Percentiles rank a stretch among this genome's conserved stretches.
phyloP scores from a whole-genome alignment of 2,329 filamentous ascomycete genomes.

The Botrytis squamosa region DNA sequence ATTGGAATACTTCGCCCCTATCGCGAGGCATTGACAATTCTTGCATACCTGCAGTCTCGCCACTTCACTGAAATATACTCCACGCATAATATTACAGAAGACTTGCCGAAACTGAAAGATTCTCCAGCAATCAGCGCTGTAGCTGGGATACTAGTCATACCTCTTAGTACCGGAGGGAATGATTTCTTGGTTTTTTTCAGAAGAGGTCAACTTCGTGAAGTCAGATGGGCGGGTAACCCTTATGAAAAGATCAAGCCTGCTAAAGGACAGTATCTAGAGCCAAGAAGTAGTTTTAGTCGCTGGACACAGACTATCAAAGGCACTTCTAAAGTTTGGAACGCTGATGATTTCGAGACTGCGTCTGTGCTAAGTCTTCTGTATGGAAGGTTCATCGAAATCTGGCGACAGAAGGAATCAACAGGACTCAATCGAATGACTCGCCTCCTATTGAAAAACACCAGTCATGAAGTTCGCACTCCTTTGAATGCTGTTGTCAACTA shows the following conservation, averaged over 20 bases:
- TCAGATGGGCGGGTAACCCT: slow-evolving; percentile 79
- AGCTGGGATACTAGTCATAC: slow-evolving; percentile 78
- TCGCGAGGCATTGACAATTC: slow-evolving; percentile 78
- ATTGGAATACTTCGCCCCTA: slow-evolving; percentile 73
- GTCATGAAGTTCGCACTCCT: slow-evolving; percentile 83
- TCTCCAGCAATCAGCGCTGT: slow-evolving; percentile 76
- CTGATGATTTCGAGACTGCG: slow-evolving; percentile 84
- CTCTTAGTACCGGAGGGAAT: slow-evolving; percentile 68
- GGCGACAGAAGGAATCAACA: slow-evolving; percentile 85
- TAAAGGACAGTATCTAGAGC: slow-evolving; percentile 70
- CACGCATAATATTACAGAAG: slow-evolving; percentile 70
- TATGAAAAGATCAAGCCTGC: slow-evolving; percentile 75
- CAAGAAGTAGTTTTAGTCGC: slow-evolving; percentile 73
- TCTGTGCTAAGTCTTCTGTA: slow-evolving; percentile 86
- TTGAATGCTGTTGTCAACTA: slow-evolving; percentile 95
- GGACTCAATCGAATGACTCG: slow-evolving; percentile 79
- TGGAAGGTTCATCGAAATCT: slow-evolving; percentile 82
- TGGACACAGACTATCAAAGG: slow-evolving; percentile 77
- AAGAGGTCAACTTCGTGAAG: slow-evolving; percentile 71
- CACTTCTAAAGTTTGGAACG: slow-evolving; percentile 82
- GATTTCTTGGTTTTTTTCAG: slow-evolving; percentile 94
- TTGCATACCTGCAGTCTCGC: slow-evolving; percentile 80
- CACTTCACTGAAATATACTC: slow-evolving; percentile 72
- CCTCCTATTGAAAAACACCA: slow-evolving; percentile 49
- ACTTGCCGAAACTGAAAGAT: slow-evolving; percentile 81